A percentile compares a stretch with the other conserved stretches of the same genome.
phyloP scores from a whole-genome alignment of 2,329 filamentous ascomycete genomes.

The Myriosclerotinia scirpicola region DNA sequence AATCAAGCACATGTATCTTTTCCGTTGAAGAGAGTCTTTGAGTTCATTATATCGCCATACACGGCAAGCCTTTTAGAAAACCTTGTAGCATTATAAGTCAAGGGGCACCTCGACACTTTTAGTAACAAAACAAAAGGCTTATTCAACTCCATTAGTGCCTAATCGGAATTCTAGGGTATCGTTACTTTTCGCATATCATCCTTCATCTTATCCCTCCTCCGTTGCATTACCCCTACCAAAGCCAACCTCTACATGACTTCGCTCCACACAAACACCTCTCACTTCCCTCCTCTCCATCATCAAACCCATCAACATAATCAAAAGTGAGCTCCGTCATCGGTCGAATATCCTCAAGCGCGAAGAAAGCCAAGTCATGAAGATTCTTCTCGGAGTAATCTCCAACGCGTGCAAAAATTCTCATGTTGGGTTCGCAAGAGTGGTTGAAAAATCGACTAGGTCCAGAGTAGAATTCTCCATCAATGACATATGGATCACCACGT shows the following conservation, averaged over 20 bases:
- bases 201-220: background rate
- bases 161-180: background rate
- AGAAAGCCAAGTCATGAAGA: conserved; percentile 75
- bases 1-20: too few relatives aligned
- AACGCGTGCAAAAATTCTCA: conserved; percentile 75
- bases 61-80: too few relatives aligned
- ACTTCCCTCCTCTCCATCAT: conserved; percentile 44
- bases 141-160: background rate
- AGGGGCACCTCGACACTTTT: too few relatives aligned
- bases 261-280: conserved; percentile 62
- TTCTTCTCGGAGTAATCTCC: conserved; percentile 73
- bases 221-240: conserved; percentile 54
- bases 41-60: too few relatives aligned
- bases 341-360: conserved; percentile 66
- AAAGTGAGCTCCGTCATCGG: conserved; percentile 73
- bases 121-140: too few relatives aligned
- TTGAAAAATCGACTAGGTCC: conserved; percentile 82
- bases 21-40: too few relatives aligned
- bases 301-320: conserved; percentile 71
- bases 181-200: background rate
- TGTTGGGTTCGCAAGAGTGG: conserved; percentile 76
- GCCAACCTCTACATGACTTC: conserved; percentile 63
- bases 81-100: too few relatives aligned
- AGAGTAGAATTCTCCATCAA: conserved; percentile 74
- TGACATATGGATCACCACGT: conserved; percentile 56